A percentile compares a stretch with the other conserved stretches of the same genome.
Conservation (phyloP, 108 stramenopile species). For the Skeletonema costatum region DNA sequence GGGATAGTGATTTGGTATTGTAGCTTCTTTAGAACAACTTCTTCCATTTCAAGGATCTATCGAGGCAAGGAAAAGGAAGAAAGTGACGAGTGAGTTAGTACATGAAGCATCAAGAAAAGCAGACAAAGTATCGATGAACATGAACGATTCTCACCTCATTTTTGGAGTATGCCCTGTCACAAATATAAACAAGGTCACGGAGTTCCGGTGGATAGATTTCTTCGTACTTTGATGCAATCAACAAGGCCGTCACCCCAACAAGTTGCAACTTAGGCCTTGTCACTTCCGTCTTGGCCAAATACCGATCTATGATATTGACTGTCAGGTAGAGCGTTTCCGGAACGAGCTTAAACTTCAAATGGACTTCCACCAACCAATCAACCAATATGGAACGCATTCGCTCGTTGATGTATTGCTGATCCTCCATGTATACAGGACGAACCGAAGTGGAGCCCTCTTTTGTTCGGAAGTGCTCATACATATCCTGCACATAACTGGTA, state of each 20-base stretch:
- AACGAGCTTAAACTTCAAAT: conserved; percentile 97
- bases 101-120: neutral
- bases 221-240: conserved; percentile 99
- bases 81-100: neutral
- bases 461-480: conserved; percentile 92
- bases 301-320: conserved; percentile 98
- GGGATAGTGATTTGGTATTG: conserved; percentile 88
- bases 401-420: conserved; percentile 90
- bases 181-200: conserved; percentile 97
- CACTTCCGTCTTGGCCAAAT: conserved; percentile 76
- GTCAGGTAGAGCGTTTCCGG: conserved; percentile 97
- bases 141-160: conserved; percentile 57
- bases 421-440: conserved; percentile 87
- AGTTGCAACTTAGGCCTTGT: conserved; percentile 92
- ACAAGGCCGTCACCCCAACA: conserved; percentile 96
- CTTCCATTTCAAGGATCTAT: conserved; percentile 93
- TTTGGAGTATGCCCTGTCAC: conserved; percentile 93
- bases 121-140: neutral
- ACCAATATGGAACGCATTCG: conserved; percentile 97
- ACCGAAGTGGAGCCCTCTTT: conserved; percentile 82
- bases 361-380: conserved; percentile 99
- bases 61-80: neutral
- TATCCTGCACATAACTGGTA: conserved; percentile 95
- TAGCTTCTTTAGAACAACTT: conserved; percentile 81
- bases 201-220: conserved; percentile 99